Conservation (phyloP, 148 eudicot genomes). For the Diospyros kaki region DNA sequence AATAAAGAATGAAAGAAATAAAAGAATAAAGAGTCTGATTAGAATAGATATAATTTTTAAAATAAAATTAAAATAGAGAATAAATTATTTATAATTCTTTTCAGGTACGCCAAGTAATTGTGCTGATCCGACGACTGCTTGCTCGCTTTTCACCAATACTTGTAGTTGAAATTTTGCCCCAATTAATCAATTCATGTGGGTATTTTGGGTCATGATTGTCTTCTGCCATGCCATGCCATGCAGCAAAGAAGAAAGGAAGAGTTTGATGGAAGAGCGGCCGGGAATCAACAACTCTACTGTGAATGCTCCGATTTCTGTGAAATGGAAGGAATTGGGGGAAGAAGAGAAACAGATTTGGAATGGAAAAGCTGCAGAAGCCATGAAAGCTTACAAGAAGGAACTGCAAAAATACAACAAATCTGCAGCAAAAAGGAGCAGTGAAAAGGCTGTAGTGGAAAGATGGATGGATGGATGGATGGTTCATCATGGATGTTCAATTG, state of each 20-base stretch:
- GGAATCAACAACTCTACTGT: constrained; percentile 62
- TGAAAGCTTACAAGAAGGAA: constrained; percentile 83
- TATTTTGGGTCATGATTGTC: not conserved
- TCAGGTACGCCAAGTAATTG: constrained; percentile 35
- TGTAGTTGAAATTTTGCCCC: too few relatives aligned
- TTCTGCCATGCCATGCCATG: not conserved
- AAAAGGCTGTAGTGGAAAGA: constrained; percentile 5
- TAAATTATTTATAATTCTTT: constrained; percentile 22
- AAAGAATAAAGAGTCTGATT: not conserved
- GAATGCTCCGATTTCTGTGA: constrained; percentile 64
- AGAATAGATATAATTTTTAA: too few relatives aligned
- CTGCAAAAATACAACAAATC: constrained; percentile 69
- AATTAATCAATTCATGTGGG: too few relatives aligned
- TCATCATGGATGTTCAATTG: constrained; percentile 36
- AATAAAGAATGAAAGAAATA: constrained; percentile 39
- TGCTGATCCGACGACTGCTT: too few relatives aligned
- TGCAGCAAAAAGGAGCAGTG: constrained; percentile 7
- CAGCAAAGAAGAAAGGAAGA: constrained; percentile 84
- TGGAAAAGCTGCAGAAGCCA: constrained; percentile 64
- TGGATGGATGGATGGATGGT: not conserved
- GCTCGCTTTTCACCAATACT: too few relatives aligned
- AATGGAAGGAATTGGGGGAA: constrained; percentile 90
- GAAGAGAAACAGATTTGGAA: constrained; percentile 74
- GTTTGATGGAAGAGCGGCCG: constrained; percentile 51
- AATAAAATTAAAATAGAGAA: too few relatives aligned